phyloP scores from a whole-genome alignment of 2,329 filamentous ascomycete species.

The Trichoderma semiorbis region DNA sequence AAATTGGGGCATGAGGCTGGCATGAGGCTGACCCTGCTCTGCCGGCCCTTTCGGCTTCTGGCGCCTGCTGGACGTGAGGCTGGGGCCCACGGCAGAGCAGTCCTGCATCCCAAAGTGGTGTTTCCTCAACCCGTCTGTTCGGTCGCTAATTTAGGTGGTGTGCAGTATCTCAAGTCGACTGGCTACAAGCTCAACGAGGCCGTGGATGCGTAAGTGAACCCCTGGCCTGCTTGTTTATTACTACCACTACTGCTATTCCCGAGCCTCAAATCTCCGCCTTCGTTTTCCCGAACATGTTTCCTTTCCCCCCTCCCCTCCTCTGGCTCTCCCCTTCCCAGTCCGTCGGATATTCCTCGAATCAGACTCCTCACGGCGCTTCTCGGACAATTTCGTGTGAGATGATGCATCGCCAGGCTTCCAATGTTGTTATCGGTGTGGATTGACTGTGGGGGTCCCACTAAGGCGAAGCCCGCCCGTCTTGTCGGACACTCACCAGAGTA shows the following conservation, averaged over 20 bases:
- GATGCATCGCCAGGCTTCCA: conserved; percentile 19
- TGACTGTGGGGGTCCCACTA: conserved; percentile 33
- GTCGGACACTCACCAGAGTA: conserved; percentile 33
- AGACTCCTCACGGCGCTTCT: conserved; percentile 21
- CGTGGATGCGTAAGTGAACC: conserved; percentile 53
- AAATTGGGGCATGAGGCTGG: conserved; percentile 17
- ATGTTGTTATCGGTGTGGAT: conserved; percentile 24
- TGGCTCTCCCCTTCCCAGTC: neutral
- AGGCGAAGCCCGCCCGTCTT: conserved; percentile 27
- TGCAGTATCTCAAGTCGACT: conserved; percentile 46
- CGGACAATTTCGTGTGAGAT: conserved; percentile 26
- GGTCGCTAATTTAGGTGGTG: conserved; percentile 14
- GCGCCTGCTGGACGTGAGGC: conserved; percentile 10
- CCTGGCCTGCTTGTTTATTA: neutral
- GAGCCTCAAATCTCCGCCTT: conserved; percentile 7
- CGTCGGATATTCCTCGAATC: conserved; percentile 18
- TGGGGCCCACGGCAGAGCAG: neutral
- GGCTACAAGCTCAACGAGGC: conserved; percentile 53
- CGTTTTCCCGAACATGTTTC: neutral
- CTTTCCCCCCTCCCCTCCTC: neutral
- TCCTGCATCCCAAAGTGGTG: conserved; percentile 11
- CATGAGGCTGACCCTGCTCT: conserved; percentile 13
- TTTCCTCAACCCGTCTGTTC: conserved; percentile 3
- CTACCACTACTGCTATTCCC: neutral
- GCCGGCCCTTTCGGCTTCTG: conserved; percentile 13